Evolutionary conservation across 495 filamentous ascomycete species (phyloP).

Genomic region (Neurospora sp.): DNA sequence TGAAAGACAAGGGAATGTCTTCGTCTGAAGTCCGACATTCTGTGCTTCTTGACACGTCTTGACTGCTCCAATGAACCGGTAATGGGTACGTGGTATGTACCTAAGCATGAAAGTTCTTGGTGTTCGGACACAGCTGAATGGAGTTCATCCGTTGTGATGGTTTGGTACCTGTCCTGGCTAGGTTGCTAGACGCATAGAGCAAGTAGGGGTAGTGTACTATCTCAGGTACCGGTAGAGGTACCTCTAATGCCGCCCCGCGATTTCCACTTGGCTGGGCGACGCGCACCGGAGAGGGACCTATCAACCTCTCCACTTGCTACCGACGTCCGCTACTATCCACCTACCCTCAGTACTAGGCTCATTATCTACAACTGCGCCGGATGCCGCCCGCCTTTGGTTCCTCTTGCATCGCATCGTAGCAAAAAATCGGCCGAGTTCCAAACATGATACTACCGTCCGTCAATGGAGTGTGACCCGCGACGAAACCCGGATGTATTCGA

Average conservation of each 20-base stretch:
- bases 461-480: neutral
- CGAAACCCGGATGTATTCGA: neutral
- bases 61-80: neutral
- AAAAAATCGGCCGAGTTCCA: neutral
- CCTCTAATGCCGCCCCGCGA: neutral
- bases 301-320: neutral
- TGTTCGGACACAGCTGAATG: neutral
- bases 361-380: neutral
- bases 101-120: neutral
- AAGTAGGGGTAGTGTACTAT: neutral
- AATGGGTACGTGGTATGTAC: neutral
- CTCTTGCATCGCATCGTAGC: neutral
- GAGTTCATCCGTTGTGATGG: neutral
- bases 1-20: neutral
- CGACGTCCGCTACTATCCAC: neutral
- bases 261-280: neutral
- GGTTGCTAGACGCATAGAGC: neutral
- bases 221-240: neutral
- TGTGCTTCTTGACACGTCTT: neutral
- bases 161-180: neutral
- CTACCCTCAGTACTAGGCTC: neutral
- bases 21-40: neutral
- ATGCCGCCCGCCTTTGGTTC: neutral
- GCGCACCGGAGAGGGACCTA: neutral
- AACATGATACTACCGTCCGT: neutral